Evolutionary conservation across 768 basidiomycete genomes (phyloP).

Genomic region (Lentinula aciculospora): DNA sequence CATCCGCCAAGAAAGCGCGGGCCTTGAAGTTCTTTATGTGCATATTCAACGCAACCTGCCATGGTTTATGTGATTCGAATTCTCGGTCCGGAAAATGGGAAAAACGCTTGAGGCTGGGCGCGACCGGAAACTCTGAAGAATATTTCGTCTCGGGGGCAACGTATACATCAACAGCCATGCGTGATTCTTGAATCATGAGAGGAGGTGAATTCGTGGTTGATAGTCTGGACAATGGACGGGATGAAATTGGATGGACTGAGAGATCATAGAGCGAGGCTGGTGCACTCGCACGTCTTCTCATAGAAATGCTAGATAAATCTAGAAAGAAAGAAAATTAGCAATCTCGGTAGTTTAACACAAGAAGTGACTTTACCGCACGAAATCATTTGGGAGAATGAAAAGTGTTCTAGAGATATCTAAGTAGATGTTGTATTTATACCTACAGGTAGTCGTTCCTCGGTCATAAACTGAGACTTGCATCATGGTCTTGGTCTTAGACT

Average conservation of each 20-base stretch:
- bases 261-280: not conserved
- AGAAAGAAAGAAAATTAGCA: not conserved
- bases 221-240: not conserved
- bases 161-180: too few species aligned
- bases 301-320: not conserved
- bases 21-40: not conserved
- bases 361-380: too few species aligned
- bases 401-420: too few species aligned
- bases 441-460: too few species aligned
- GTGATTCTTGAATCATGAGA: not conserved
- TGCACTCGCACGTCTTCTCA: too few species aligned
- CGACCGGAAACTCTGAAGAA: not conserved
- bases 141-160: not conserved
- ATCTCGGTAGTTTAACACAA: too few species aligned
- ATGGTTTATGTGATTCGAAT: not conserved
- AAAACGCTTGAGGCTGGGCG: not conserved
- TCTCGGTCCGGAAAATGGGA: not conserved
- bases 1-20: too few species aligned
- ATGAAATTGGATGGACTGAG: not conserved
- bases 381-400: too few species aligned
- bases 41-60: not conserved
- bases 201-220: not conserved
- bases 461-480: not conserved
- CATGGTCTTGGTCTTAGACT: not conserved
- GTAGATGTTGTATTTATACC: too few species aligned